Evolutionary conservation across 495 filamentous ascomycete genomes (phyloP).

Genomic region (Penicillium soppii): DNA sequence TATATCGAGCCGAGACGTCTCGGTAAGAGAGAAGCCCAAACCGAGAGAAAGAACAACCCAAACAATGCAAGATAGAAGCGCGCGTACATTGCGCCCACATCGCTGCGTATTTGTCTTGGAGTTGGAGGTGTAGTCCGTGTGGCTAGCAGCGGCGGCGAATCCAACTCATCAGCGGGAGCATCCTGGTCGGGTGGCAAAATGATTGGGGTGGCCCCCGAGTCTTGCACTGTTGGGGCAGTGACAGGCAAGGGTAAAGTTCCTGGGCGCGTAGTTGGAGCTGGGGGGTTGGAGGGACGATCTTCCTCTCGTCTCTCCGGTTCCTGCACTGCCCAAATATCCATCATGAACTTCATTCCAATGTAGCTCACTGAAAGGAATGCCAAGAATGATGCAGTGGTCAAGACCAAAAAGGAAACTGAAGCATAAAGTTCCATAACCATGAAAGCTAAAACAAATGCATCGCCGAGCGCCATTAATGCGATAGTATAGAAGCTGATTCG

Average conservation of each 20-base stretch:
- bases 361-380: constrained; percentile 70
- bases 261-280: constrained; percentile 26
- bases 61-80: constrained; percentile 75
- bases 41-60: constrained; percentile 67
- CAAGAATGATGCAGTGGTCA: constrained; percentile 68
- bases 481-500: constrained; percentile 88
- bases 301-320: constrained; percentile 71
- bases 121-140: constrained; percentile 30
- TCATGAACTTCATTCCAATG: constrained; percentile 79
- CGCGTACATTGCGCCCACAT: constrained; percentile 73
- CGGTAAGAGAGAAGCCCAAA: constrained; percentile 76
- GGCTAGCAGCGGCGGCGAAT: constrained; percentile 23
- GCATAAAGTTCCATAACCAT: constrained; percentile 63
- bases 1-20: constrained; percentile 65
- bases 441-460: constrained; percentile 67
- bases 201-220: constrained; percentile 59
- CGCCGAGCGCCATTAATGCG: constrained; percentile 80
- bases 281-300: constrained; percentile 34
- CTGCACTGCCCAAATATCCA: constrained; percentile 85
- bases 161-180: constrained; percentile 42
- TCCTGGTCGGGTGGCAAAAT: constrained; percentile 87
- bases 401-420: constrained; percentile 64
- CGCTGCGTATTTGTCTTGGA: constrained; percentile 43
- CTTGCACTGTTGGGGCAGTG: constrained; percentile 49
- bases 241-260: constrained; percentile 62